Evolutionary conservation across 2,329 filamentous ascomycete species (phyloP), one percentile per base, ranked within the genome.

Genomic region (Aurifilum marmelostoma): DNA sequence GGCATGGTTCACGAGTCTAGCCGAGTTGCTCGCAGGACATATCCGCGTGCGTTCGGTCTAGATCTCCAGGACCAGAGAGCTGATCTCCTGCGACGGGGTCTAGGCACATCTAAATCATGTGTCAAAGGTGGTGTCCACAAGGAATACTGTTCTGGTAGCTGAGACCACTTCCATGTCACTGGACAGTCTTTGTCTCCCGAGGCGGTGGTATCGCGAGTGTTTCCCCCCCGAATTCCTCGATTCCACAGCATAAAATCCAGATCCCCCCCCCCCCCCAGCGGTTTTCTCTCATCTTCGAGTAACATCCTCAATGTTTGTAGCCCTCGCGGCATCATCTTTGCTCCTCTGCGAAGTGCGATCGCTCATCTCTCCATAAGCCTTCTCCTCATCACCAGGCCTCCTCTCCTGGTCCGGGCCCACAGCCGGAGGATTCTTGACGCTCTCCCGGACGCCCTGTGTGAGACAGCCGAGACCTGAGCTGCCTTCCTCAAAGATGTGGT

Each of bases 401-500:
- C 29, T 39, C 8, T n/a, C 8, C 16, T 34, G 4, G 4, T n/a
- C 8, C 24, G 37, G 18, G 41, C 24, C 39, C 2, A 58, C 34
- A 32, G 52, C 14, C 6, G 52, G 52, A 18, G n/a, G 63, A 4
- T 11, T 59, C n/a, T 66, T 37, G 50, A 66, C 43, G 9, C 63
- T 66, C 52, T 59, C 63, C 2, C 39, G 50, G 34, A 66, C 63
- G 11, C 63, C 63, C 27, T 66, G 52, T 16, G 37, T 66, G 18
- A 66, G 47, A 59, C 21, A 37, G 29, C 56, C 29, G 29, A 59
- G 56, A 24, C 56, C 29, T 9, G 27, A 27, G 24, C 11, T 34
- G n/a, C 37, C 29, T 11, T 27, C 58, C 41, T 61, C 65, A 32
- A 67, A 67, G 29, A 67, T 62, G 29, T 63, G 65, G 47, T 67